Conservation (phyloP, 768 basidiomycete species). For the Wakefieldia striispora region DNA sequence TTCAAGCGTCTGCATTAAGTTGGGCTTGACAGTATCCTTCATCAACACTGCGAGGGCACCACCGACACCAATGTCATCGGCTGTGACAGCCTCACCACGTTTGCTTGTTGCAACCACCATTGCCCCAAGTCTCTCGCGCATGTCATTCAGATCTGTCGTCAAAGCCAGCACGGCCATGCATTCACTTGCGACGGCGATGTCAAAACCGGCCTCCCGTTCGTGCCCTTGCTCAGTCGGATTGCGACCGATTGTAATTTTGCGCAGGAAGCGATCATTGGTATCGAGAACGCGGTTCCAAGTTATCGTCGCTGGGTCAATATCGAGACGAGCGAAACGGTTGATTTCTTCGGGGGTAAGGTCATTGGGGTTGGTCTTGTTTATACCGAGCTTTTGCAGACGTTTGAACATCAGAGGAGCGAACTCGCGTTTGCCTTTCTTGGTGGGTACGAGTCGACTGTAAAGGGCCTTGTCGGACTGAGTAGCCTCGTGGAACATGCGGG, state of each 20-base stretch:
- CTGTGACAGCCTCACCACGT: constrained; percentile 87
- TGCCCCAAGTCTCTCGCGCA: constrained; percentile 87
- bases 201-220: constrained; percentile 88
- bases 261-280: constrained; percentile 95
- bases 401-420: constrained; percentile 97
- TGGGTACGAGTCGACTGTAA: constrained; percentile 87
- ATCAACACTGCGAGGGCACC: constrained; percentile 95
- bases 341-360: constrained; percentile 92
- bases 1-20: constrained; percentile 97
- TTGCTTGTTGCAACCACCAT: constrained; percentile 98
- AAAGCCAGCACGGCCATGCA: constrained; percentile 97
- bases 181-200: constrained; percentile 96
- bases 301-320: constrained; percentile 86
- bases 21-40: constrained; percentile 99
- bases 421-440: constrained; percentile 90
- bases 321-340: constrained; percentile 84
- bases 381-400: constrained; percentile 91
- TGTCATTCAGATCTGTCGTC: constrained; percentile 83
- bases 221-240: constrained; percentile 87
- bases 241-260: constrained; percentile 91
- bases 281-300: constrained; percentile 99
- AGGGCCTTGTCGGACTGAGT: constrained; percentile 95
- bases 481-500: constrained; percentile 96
- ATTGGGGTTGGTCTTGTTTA: constrained; percentile 89
- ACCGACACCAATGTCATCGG: constrained; percentile 93